These are phyloP conservation scores for Aspergillus viridinutans DNA, from an alignment of 2,329 filamentous ascomycete species.

Conservation along the genomic window DNA sequence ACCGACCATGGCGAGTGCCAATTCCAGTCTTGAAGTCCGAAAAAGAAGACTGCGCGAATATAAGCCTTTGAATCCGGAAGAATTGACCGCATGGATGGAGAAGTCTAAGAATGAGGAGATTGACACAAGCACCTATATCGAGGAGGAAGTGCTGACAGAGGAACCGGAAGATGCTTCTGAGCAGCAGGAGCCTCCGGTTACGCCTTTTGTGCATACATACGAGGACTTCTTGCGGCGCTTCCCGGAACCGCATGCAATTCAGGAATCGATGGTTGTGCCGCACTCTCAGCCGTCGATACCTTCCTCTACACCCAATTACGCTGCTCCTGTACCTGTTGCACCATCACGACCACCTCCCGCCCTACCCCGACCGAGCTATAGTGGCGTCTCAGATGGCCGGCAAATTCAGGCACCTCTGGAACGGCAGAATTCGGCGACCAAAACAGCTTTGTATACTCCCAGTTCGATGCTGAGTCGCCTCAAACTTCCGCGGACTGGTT, in stretches of 20 bases:
- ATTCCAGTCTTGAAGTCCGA: slow-evolving; percentile 51
- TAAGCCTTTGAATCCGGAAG: slow-evolving; percentile 72
- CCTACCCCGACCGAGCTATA: slow-evolving; percentile 69
- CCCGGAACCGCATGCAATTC: slow-evolving; percentile 63
- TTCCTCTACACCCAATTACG: slow-evolving; percentile 30
- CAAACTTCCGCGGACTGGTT: slow-evolving; percentile 62
- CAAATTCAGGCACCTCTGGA: slow-evolving; percentile 42
- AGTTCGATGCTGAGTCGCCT: slow-evolving; percentile 42
- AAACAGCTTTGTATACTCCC: slow-evolving; percentile 41
- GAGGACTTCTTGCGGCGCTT: slow-evolving; percentile 82
- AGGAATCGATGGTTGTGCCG: slow-evolving; percentile 53
- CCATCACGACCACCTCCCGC: slow-evolving; percentile 65
- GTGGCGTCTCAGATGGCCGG: slow-evolving; percentile 66
- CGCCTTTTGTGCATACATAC: slow-evolving; percentile 62
- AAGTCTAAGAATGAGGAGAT: slow-evolving; percentile 66
- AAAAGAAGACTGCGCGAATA: slow-evolving; percentile 56
- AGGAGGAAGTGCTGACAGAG: slow-evolving; percentile 36
- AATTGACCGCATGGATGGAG: slow-evolving; percentile 76
- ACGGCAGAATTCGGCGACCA: slow-evolving; percentile 43
- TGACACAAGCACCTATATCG: slow-evolving; percentile 36
- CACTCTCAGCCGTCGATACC: slow-evolving; percentile 27
- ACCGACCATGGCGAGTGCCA: slow-evolving; percentile 48
- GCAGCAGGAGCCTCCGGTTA: slow-evolving; percentile 41
- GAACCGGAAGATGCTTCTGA: slow-evolving; percentile 42
- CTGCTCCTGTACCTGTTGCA: slow-evolving; percentile 51